Conservation (phyloP, 345 rosid genomes). For the Linum lewisii region DNA sequence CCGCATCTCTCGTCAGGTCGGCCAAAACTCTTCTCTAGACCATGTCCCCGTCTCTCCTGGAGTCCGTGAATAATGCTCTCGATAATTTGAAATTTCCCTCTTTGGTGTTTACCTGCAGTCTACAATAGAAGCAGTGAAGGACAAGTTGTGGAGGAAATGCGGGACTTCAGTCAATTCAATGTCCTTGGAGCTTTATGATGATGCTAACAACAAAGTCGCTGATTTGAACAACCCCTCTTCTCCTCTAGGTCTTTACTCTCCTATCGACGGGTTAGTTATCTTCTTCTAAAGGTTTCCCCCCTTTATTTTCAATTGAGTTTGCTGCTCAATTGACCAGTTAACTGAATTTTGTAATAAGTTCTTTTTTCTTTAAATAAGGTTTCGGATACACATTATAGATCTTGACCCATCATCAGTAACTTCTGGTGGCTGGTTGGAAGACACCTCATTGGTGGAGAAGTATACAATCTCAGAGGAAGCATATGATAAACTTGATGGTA, state of each 20-base stretch:
- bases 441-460: conserved; percentile 81
- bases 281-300: neutral
- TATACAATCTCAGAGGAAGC: conserved; percentile 78
- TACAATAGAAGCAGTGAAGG: conserved; percentile 72
- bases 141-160: conserved; percentile 86
- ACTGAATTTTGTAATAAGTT: neutral
- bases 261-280: conserved; percentile 52
- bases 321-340: neutral
- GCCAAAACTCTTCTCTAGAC: too few species aligned
- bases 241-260: conserved; percentile 73
- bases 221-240: conserved; percentile 43
- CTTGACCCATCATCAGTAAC: conserved; percentile 87
- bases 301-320: neutral
- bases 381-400: conserved; percentile 65
- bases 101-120: conserved; percentile 19
- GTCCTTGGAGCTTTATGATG: conserved; percentile 76
- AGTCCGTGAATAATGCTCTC: neutral
- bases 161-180: conserved; percentile 69
- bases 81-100: neutral
- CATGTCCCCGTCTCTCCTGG: neutral
- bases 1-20: conserved; percentile 70
- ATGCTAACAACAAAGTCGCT: conserved; percentile 46
- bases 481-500: conserved; percentile 60
- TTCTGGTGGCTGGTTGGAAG: conserved; percentile 91
- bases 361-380: conserved; percentile 28